Percentiles rank a stretch among this genome's conserved stretches.
Conservation (phyloP, 2,329 filamentous ascomycete genomes). For the Botrytis squamosa region DNA sequence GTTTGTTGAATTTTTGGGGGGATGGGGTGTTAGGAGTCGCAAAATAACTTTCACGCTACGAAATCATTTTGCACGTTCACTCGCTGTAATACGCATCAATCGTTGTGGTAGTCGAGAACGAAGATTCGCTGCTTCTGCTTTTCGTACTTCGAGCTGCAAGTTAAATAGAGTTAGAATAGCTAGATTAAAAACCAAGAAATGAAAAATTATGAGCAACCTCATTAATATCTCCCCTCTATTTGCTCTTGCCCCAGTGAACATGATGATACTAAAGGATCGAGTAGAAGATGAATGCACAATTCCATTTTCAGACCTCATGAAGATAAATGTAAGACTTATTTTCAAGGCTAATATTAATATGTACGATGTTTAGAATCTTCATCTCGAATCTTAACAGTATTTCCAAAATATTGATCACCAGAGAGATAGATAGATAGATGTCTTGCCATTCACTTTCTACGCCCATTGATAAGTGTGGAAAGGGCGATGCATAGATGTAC, state of each 20-base stretch:
- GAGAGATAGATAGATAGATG: background rate
- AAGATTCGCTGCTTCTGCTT: background rate
- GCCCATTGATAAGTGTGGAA: fast-evolving
- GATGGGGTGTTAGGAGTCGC: background rate
- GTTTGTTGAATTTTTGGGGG: background rate
- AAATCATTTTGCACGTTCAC: conserved; percentile 8
- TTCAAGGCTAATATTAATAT: background rate
- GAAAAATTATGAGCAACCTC: background rate
- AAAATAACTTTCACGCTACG: background rate
- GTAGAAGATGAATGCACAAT: background rate
- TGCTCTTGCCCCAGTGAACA: background rate
- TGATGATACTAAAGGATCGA: background rate
- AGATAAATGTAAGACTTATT: background rate
- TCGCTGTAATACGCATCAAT: background rate
- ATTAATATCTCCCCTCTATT: background rate
- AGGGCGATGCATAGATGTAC: background rate
- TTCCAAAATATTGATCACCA: background rate
- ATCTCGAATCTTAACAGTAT: background rate
- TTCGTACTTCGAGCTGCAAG: background rate
- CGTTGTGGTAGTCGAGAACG: background rate
- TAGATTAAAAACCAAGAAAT: background rate
- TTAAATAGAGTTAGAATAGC: background rate
- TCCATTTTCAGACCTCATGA: background rate
- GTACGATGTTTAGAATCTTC: background rate
- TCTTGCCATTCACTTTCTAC: background rate